Evolutionary conservation across 306 rosid species (phyloP).

Genomic region (Echinosophora koreensis): DNA sequence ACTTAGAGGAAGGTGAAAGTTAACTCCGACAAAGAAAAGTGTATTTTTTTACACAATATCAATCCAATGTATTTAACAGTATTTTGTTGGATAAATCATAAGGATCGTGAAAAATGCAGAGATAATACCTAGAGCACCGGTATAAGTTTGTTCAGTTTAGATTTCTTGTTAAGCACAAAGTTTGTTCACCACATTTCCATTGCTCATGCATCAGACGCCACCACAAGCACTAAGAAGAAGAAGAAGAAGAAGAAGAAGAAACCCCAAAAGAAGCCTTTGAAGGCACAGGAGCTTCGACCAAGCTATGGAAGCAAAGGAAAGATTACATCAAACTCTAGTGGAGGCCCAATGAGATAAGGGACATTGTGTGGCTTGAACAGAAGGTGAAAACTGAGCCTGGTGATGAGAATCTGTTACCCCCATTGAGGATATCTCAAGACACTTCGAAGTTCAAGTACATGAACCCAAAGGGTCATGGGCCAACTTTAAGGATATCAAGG

Average conservation of each 20-base stretch:
- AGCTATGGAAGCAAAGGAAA: conserved; percentile 72
- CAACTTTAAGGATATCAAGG: conserved; percentile 74
- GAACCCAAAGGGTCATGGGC: conserved; percentile 58
- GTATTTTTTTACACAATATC: no score
- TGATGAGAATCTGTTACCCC: conserved; percentile 52
- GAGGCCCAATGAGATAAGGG: conserved; percentile 66
- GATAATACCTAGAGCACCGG: no score
- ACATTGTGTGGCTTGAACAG: conserved; percentile 70
- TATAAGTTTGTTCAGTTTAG: no score
- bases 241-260: no score
- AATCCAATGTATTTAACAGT: no score
- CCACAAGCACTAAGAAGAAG: conserved; percentile 1
- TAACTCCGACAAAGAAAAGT: no score
- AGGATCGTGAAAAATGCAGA: no score
- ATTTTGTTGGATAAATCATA: no score
- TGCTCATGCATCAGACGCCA: conserved; percentile 12
- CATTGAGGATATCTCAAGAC: conserved; percentile 56
- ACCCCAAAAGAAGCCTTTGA: not conserved
- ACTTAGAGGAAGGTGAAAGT: no score
- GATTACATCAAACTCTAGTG: conserved; percentile 81
- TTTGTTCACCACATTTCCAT: conserved; percentile 19
- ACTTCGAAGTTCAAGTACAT: conserved; percentile 65
- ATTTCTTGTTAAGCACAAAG: no score
- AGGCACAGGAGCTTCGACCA: conserved; percentile 77
- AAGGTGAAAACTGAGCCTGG: conserved; percentile 39